Evolutionary conservation across 768 basidiomycete species (phyloP).

Genomic region (Trametes villosa): DNA sequence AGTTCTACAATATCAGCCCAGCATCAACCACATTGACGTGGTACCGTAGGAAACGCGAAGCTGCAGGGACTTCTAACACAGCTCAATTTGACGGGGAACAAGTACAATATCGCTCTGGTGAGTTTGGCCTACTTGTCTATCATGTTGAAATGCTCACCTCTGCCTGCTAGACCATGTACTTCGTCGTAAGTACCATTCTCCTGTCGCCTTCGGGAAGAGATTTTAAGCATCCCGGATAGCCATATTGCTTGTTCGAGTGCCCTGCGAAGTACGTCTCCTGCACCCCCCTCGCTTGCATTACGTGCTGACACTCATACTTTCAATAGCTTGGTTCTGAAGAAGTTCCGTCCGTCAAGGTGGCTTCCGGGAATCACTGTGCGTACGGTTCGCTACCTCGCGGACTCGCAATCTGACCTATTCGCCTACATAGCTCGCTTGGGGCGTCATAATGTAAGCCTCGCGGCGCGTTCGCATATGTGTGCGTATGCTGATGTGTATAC

Average conservation of each 20-base stretch:
- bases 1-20: neutral
- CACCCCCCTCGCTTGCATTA: too few species aligned
- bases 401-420: neutral
- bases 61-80: conserved; percentile 54
- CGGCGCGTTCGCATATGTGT: too few species aligned
- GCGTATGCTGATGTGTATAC: neutral
- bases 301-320: neutral
- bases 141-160: neutral
- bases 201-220: too few species aligned
- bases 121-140: conserved; percentile 5
- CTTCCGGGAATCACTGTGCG: conserved; percentile 66
- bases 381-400: neutral
- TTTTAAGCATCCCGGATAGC: neutral
- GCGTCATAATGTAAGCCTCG: conserved; percentile 56
- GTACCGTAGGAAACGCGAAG: conserved; percentile 30
- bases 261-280: conserved; percentile 8
- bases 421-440: conserved; percentile 67
- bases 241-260: conserved; percentile 12
- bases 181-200: conserved; percentile 58
- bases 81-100: conserved; percentile 57
- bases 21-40: neutral
- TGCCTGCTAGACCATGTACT: conserved; percentile 60
- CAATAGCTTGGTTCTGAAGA: conserved; percentile 55
- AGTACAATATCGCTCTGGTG: conserved; percentile 71
- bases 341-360: conserved; percentile 70